Evolutionary conservation across 2,329 filamentous ascomycete species (phyloP).

Genomic region (Dendrostoma leiphaemia): DNA sequence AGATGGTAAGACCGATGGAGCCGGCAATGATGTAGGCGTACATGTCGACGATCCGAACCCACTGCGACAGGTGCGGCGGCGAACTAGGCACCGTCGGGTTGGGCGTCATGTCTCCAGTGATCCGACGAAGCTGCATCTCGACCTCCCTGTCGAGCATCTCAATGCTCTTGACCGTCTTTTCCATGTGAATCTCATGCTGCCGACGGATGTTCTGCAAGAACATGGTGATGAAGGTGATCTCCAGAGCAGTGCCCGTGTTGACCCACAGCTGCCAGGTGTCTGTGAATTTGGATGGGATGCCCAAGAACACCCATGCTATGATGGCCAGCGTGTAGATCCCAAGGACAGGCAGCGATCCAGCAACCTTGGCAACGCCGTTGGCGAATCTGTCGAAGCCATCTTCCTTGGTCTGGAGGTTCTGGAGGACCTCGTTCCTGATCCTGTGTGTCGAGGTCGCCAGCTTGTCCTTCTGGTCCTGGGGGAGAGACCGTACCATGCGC

Average conservation of each 20-base stretch:
- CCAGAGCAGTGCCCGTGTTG: conserved; percentile 41
- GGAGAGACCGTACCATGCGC: conserved; percentile 28
- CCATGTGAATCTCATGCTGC: conserved; percentile 32
- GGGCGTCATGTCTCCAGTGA: conserved; percentile 30
- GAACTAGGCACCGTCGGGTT: conserved; percentile 33
- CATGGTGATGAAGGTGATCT: conserved; percentile 37
- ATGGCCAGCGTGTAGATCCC: conserved; percentile 35
- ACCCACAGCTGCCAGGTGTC: conserved; percentile 40
- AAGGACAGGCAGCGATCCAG: conserved; percentile 31
- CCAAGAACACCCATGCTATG: conserved; percentile 32
- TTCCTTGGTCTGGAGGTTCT: conserved; percentile 27
- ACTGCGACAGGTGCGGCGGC: conserved; percentile 28
- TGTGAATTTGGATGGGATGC: conserved; percentile 27
- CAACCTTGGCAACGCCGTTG: conserved; percentile 22
- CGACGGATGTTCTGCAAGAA: conserved; percentile 39
- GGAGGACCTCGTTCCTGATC: conserved; percentile 23
- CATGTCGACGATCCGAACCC: conserved; percentile 39
- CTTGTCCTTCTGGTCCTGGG: conserved; percentile 15
- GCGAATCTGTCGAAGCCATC: conserved; percentile 29
- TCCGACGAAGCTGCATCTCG: conserved; percentile 31
- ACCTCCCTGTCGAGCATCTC: conserved; percentile 33
- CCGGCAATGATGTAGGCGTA: conserved; percentile 42
- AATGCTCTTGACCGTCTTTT: conserved; percentile 30
- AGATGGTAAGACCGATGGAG: conserved; percentile 36
- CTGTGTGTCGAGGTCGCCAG: conserved; percentile 21